Percentiles rank a stretch among this genome's conserved stretches.
phyloP scores from a whole-genome alignment of 2,329 filamentous ascomycete species.

The Sphaceloma murrayae region DNA sequence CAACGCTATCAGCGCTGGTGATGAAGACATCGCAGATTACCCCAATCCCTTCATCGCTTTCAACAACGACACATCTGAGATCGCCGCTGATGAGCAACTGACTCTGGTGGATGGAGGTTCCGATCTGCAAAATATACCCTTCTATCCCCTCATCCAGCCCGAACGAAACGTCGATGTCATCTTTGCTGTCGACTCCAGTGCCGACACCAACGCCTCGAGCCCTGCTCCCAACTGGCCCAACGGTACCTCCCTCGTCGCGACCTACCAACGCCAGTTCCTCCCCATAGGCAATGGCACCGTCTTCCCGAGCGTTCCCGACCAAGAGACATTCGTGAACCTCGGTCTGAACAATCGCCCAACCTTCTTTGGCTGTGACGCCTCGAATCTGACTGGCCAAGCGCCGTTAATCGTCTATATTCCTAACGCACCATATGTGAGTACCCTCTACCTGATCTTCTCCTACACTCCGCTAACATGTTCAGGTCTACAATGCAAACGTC shows the following conservation, averaged over 20 bases:
- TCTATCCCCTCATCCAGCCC: constrained; percentile 68
- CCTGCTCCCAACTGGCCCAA: constrained; percentile 58
- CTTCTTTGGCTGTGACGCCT: constrained; percentile 68
- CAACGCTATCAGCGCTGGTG: constrained; percentile 43
- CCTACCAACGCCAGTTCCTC: constrained; percentile 57
- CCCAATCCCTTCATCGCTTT: constrained; percentile 69
- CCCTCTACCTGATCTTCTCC: constrained; percentile 2
- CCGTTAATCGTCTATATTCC: constrained; percentile 83
- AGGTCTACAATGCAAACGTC: constrained; percentile 65
- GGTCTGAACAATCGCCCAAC: constrained; percentile 64
- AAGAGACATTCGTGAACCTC: constrained; percentile 69
- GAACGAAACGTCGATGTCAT: constrained; percentile 66
- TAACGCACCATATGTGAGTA: constrained; percentile 51
- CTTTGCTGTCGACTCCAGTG: constrained; percentile 69
- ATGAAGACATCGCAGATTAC: constrained; percentile 67
- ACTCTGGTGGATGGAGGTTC: constrained; percentile 71
- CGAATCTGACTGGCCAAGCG: constrained; percentile 49
- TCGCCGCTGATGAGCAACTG: constrained; percentile 45
- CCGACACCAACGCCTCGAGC: constrained; percentile 48
- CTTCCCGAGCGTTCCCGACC: constrained; percentile 63
- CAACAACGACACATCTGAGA: constrained; percentile 50
- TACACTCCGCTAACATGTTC: constrained; percentile 30
- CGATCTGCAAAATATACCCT: constrained; percentile 68
- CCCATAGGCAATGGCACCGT: constrained; percentile 54
- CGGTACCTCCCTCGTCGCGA: constrained; percentile 63